A percentile compares a stretch with the other conserved stretches of the same genome.
These are phyloP conservation scores for Parathielavia hyrcaniae DNA, from an alignment of 495 filamentous ascomycete genomes.

Conservation along the genomic window DNA sequence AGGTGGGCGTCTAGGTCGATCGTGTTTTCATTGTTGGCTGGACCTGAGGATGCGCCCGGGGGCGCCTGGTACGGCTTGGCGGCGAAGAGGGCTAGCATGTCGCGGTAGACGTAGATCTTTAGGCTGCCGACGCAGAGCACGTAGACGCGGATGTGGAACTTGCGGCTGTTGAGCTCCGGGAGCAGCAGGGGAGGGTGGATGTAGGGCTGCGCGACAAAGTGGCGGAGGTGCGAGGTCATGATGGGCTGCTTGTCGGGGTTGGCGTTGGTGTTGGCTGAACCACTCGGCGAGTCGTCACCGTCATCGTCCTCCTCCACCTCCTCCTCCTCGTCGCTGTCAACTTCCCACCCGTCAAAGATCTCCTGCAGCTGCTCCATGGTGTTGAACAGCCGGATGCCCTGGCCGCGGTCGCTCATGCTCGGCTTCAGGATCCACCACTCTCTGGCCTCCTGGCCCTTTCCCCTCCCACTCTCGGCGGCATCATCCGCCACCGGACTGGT, in stretches of 20 bases:
- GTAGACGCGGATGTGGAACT: slow-evolving; percentile 94
- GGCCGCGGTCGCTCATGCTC: slow-evolving; percentile 91
- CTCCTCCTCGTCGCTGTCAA: slow-evolving; percentile 56
- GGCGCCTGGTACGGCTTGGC: slow-evolving; percentile 52
- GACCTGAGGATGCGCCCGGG: slow-evolving; percentile 23
- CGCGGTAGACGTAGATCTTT: slow-evolving; percentile 76
- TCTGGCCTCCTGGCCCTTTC: slow-evolving; percentile 10
- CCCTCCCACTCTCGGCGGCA: not conserved
- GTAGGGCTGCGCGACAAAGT: slow-evolving; percentile 95
- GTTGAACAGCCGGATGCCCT: slow-evolving; percentile 84
- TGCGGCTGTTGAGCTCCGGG: slow-evolving; percentile 53
- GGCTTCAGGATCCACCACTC: slow-evolving; percentile 99
- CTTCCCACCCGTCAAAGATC: slow-evolving; percentile 87
- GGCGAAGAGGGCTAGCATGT: slow-evolving; percentile 91
- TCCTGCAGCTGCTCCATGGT: slow-evolving; percentile 68
- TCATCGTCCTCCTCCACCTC: slow-evolving; percentile 36
- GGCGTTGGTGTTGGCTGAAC: slow-evolving; percentile 6
- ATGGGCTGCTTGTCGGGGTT: slow-evolving; percentile 46
- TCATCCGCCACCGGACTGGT: not conserved
- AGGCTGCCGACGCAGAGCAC: slow-evolving; percentile 73
- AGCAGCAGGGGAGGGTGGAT: slow-evolving; percentile 83
- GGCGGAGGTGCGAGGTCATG: slow-evolving; percentile 83
- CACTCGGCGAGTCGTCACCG: slow-evolving; percentile 6
- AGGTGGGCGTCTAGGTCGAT: slow-evolving; percentile 66
- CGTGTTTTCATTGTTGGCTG: slow-evolving; percentile 33